Percentiles rank a stretch among this genome's conserved stretches.
phyloP scores from a whole-genome alignment of 2,329 filamentous ascomycete species.

The Botrytis tulipae region DNA sequence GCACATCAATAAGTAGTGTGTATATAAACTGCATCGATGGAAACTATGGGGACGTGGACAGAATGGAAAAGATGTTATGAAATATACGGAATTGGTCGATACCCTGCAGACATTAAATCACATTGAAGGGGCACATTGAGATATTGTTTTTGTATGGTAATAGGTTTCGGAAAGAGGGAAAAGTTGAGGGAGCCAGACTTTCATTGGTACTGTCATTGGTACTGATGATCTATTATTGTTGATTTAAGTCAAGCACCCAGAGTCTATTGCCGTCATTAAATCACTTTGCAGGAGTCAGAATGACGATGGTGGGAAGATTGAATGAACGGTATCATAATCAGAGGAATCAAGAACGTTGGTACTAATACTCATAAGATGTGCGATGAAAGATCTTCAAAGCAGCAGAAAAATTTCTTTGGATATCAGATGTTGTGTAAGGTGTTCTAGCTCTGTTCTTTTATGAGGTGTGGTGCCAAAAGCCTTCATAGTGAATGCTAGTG shows the following conservation, averaged over 20 bases:
- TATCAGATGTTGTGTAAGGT: not conserved
- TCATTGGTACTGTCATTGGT: rapidly evolving
- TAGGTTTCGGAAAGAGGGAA: not conserved
- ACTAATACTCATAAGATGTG: too few species aligned
- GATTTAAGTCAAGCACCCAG: not conserved
- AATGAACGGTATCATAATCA: not conserved
- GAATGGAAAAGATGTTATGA: too few species aligned
- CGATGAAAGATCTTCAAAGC: not conserved
- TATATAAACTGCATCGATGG: not conserved
- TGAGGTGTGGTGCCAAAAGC: not conserved
- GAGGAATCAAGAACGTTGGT: not conserved
- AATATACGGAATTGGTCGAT: not conserved
- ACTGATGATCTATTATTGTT: not conserved
- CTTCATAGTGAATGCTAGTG: not conserved
- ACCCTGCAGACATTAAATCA: not conserved
- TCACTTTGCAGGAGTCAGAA: not conserved
- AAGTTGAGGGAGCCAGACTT: not conserved
- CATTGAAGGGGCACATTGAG: not conserved
- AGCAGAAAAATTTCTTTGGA: not conserved
- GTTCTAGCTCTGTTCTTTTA: not conserved
- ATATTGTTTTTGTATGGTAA: not conserved
- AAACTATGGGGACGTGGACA: rapidly evolving
- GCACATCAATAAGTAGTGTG: not conserved
- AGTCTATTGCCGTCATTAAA: not conserved
- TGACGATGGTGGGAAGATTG: not conserved